These are phyloP conservation scores for Penicillium sp. DNA, from an alignment of 2,329 filamentous ascomycete species.

Conservation along the genomic window DNA sequence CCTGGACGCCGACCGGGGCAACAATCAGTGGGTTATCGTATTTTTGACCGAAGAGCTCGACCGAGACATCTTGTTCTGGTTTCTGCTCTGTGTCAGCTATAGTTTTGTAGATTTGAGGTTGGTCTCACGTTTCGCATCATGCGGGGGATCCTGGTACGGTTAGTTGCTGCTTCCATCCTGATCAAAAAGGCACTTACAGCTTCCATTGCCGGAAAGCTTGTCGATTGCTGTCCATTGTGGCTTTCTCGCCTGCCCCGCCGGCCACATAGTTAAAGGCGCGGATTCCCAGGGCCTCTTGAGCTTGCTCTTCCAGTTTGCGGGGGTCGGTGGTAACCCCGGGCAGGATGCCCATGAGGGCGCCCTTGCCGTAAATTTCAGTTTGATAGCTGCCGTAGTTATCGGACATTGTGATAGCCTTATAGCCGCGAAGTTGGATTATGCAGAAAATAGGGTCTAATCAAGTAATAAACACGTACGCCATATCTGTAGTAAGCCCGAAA, in stretches of 20 bases:
- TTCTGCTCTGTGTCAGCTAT: conserved; percentile 21
- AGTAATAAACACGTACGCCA: too few relatives aligned
- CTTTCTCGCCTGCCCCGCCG: conserved; percentile 63
- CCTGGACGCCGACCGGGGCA: conserved; percentile 70
- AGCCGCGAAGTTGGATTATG: too few relatives aligned
- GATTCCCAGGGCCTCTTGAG: conserved; percentile 50
- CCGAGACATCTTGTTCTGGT: conserved; percentile 49
- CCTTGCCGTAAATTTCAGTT: conserved; percentile 54
- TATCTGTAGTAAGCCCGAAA: neutral
- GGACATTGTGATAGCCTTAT: conserved; percentile 24
- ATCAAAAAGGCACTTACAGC: conserved; percentile 28
- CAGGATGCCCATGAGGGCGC: conserved; percentile 51
- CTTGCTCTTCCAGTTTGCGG: conserved; percentile 59
- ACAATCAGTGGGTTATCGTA: conserved; percentile 60
- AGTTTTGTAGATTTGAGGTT: neutral
- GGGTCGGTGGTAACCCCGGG: conserved; percentile 62
- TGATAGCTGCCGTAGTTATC: conserved; percentile 50
- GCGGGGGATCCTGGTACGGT: conserved; percentile 51
- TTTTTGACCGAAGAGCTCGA: conserved; percentile 55
- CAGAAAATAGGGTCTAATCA: too few relatives aligned
- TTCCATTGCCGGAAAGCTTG: conserved; percentile 59
- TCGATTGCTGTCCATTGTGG: conserved; percentile 63
- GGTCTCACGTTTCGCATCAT: conserved; percentile 45
- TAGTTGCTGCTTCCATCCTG: neutral
- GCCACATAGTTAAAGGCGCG: conserved; percentile 62